Evolutionary conservation across 2,329 filamentous ascomycete species (phyloP), one percentile per base, ranked within the genome.

Genomic region (Aspergillus bombycis): DNA sequence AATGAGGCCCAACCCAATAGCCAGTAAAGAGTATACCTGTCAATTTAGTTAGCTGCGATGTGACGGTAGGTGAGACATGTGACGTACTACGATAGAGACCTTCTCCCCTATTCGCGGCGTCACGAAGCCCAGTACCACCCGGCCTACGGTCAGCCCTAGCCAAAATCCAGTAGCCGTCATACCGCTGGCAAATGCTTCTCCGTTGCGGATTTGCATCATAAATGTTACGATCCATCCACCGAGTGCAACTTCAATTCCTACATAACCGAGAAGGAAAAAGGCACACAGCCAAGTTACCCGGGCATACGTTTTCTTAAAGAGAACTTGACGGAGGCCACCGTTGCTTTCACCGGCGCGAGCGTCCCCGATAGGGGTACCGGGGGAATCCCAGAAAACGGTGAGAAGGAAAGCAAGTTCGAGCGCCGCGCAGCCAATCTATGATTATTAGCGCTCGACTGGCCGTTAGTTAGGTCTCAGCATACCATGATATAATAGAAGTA

Each of bases 201-300:
- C 91, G 48, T 89, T 77, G 19, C 93, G 86, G 30, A 93, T 88
- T 23, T 85, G 82, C 9, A 93, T 87, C 91, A 96, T 95, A 75
- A 96, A 95, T 0, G 89, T 89, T 57, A 92, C 88, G 67, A 96
- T 89, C 91, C 91, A 94, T 21, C 91, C 92, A n/a, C 89, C 89
- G 3, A 93, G 81, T 1, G 86, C 87, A 12, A 81, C 79, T 62
- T 96, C 92, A 8, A 87, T 84, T 10, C 93, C 93, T 1, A 94
- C 89, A 71, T 96, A 96, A 9, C 87, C 86, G 5, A 95, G 83
- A 16, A 95, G 79, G 74, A 95, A 96, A 1, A 90, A 62, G 3
- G 91, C 50, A 34, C 50, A 34, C 2, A 34, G 14, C 50, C 50
- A 53, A 19, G 50, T 32, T n/a, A 53, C 28, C 26, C 28, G 8